A percentile compares a stretch with the other conserved stretches of the same genome.
Conservation (phyloP, 73 alveolate species). For the Stentor roeselii region DNA sequence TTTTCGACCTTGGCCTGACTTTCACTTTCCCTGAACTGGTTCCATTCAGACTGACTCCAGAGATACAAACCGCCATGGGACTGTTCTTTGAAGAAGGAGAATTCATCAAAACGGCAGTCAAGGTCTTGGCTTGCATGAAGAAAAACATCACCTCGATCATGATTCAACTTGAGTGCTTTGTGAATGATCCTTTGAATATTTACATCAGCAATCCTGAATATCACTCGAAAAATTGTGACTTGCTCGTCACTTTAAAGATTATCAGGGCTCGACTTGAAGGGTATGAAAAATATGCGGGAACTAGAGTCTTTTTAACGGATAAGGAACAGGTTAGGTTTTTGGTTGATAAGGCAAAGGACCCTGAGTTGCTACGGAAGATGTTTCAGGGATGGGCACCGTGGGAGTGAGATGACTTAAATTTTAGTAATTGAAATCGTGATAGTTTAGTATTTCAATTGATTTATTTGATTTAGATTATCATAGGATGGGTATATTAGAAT, state of each 20-base stretch:
- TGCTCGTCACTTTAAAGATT: slow-evolving; percentile 35
- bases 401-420: too few species aligned
- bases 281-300: slow-evolving; percentile 40
- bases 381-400: slow-evolving; percentile 89
- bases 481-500: too few species aligned
- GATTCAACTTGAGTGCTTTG: slow-evolving; percentile 63
- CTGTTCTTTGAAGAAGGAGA: slow-evolving; percentile 85
- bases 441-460: too few species aligned
- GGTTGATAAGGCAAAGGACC: slow-evolving; percentile 58
- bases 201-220: slow-evolving; percentile 37
- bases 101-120: slow-evolving; percentile 67
- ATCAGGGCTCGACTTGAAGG: slow-evolving; percentile 66
- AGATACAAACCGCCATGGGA: slow-evolving; percentile 89
- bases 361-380: slow-evolving; percentile 69
- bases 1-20: slow-evolving; percentile 84
- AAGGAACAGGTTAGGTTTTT: slow-evolving; percentile 63
- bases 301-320: slow-evolving; percentile 43
- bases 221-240: slow-evolving; percentile 15
- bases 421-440: too few species aligned
- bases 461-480: too few species aligned
- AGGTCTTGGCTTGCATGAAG: slow-evolving; percentile 58
- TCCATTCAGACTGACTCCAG: slow-evolving; percentile 89
- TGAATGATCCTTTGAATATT: slow-evolving; percentile 75
- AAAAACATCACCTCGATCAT: slow-evolving; percentile 61
- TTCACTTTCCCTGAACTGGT: slow-evolving; percentile 96